Evolutionary conservation across 257 asterid species (phyloP).

Genomic region (Haberlea rhodopensis): DNA sequence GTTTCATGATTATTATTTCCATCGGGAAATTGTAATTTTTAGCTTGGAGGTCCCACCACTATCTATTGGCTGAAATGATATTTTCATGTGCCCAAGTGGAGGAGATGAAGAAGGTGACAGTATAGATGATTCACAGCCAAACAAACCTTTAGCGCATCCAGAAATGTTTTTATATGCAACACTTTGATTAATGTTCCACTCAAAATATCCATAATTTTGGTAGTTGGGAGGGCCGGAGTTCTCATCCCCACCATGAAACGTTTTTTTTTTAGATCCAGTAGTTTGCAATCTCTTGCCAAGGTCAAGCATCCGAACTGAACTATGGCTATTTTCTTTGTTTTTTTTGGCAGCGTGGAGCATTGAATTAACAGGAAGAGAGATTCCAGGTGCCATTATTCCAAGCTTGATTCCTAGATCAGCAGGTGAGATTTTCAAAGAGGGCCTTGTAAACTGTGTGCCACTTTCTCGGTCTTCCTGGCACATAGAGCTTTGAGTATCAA

Average conservation of each 20-base stretch:
- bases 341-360: slow-evolving; percentile 26
- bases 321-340: slow-evolving; percentile 40
- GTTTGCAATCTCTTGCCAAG: slow-evolving; percentile 50
- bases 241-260: slow-evolving; percentile 40
- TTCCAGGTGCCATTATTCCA: slow-evolving; percentile 42
- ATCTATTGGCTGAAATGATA: slow-evolving; percentile 78
- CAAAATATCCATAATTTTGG: slow-evolving; percentile 32
- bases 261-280: slow-evolving; percentile 51
- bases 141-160: slow-evolving; percentile 42
- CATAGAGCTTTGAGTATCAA: neutral
- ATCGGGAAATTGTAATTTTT: slow-evolving; percentile 69
- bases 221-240: slow-evolving; percentile 29
- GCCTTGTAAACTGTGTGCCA: slow-evolving; percentile 33
- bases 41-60: slow-evolving; percentile 64
- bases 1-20: slow-evolving; percentile 43
- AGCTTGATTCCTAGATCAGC: slow-evolving; percentile 70
- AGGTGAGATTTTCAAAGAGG: slow-evolving; percentile 64
- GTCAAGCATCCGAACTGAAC: slow-evolving; percentile 57
- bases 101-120: slow-evolving; percentile 83
- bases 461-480: neutral
- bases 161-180: slow-evolving; percentile 34
- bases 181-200: slow-evolving; percentile 34
- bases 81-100: slow-evolving; percentile 90
- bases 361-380: slow-evolving; percentile 35
- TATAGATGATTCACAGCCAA: slow-evolving; percentile 48